Evolutionary conservation across 1,284 basidiomycete genomes (phyloP).

Genomic region (Ustilago trichophora): DNA sequence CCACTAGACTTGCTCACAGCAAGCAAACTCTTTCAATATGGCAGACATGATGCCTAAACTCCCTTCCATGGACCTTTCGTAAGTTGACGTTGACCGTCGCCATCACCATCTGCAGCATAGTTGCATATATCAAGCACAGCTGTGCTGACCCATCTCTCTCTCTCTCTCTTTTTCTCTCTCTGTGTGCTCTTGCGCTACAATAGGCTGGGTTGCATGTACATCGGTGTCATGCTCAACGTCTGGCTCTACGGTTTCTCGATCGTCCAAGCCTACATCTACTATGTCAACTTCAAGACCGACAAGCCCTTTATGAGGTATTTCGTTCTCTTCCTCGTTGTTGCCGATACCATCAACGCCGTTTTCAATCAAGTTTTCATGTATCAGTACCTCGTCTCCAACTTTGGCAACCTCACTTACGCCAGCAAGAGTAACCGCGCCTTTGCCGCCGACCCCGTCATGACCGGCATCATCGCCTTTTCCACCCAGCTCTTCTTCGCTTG

Average conservation of each 20-base stretch:
- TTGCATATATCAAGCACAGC: too few species aligned
- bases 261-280: constrained; percentile 59
- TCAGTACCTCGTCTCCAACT: constrained; percentile 57
- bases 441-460: constrained; percentile 55
- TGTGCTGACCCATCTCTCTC: too few species aligned
- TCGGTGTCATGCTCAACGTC: constrained; percentile 58
- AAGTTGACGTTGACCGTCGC: too few species aligned
- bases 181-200: too few species aligned
- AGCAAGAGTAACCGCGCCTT: constrained; percentile 43
- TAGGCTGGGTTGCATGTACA: constrained; percentile 58
- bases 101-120: too few species aligned
- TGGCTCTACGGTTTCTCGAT: constrained; percentile 59
- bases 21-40: constrained; percentile 18
- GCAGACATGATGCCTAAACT: constrained; percentile 21
- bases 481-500: constrained; percentile 63
- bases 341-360: constrained; percentile 52
- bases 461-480: constrained; percentile 55
- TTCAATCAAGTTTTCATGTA: constrained; percentile 57
- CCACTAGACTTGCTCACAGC: constrained; percentile 1
- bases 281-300: constrained; percentile 54
- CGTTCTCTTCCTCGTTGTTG: constrained; percentile 51
- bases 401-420: constrained; percentile 51
- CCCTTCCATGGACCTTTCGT: constrained; percentile 40
- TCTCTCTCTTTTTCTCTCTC: too few species aligned
- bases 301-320: constrained; percentile 53